Conservation (phyloP, 768 basidiomycete species). For the Clathrus columnatus region DNA sequence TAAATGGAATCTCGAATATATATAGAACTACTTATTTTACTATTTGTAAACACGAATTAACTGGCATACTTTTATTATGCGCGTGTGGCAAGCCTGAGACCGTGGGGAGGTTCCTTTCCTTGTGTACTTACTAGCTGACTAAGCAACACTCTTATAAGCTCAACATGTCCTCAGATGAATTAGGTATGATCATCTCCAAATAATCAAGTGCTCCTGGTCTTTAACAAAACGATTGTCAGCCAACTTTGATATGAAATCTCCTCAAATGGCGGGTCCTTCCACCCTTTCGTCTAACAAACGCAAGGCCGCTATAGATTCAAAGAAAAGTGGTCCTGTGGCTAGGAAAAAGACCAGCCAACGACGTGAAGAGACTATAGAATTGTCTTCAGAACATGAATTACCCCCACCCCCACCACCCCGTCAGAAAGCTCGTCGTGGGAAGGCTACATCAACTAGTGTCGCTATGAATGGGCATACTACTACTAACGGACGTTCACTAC, state of each 20-base stretch:
- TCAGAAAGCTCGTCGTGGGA: neutral
- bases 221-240: neutral
- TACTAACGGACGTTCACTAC: neutral
- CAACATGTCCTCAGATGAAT: neutral
- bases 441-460: neutral
- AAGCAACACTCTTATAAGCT: neutral
- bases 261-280: neutral
- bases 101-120: neutral
- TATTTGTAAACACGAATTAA: too few species aligned
- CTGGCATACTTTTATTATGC: too few species aligned
- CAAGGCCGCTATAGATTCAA: neutral
- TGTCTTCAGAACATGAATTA: neutral
- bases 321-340: neutral
- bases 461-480: neutral
- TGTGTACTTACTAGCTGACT: neutral
- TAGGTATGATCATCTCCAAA: neutral
- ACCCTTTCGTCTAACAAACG: neutral
- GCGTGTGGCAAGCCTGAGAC: too few species aligned
- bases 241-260: neutral
- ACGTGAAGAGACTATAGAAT: neutral
- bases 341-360: neutral
- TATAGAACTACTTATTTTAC: too few species aligned
- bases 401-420: neutral
- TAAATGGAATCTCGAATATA: too few species aligned
- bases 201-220: neutral